Percentiles rank a stretch among this genome's conserved stretches.
Evolutionary conservation across 345 rosid species (phyloP).

Genomic region (Euphorbia lathyris): DNA sequence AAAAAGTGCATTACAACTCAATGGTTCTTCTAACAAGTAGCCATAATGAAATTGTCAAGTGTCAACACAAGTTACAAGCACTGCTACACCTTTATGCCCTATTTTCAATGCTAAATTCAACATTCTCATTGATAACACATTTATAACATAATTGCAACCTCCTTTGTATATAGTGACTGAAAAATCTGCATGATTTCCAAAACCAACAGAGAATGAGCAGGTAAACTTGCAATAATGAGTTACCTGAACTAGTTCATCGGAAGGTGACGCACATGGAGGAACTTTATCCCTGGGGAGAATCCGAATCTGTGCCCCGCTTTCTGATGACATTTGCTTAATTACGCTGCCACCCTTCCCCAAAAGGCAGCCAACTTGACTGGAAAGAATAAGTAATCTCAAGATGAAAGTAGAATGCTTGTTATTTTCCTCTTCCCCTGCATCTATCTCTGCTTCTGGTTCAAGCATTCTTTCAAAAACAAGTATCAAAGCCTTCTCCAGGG

Average conservation of each 20-base stretch:
- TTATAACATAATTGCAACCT: not conserved
- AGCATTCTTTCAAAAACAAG: conserved; percentile 55
- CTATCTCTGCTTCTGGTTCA: conserved; percentile 34
- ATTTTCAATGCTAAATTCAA: not conserved
- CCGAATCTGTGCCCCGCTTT: conserved; percentile 66
- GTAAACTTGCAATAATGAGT: not conserved
- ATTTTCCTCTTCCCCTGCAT: conserved; percentile 35
- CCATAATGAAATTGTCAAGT: not conserved
- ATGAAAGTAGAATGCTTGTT: conserved; percentile 30
- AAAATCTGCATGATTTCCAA: not conserved
- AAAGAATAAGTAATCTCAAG: conserved; percentile 55
- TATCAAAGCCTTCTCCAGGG: conserved; percentile 52
- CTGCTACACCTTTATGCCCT: not conserved
- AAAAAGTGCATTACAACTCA: not conserved
- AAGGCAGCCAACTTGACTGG: conserved; percentile 62
- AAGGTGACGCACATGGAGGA: conserved; percentile 47
- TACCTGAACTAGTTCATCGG: conserved; percentile 70
- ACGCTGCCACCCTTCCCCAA: conserved; percentile 66
- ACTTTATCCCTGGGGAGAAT: conserved; percentile 65
- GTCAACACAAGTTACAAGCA: not conserved
- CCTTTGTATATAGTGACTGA: not conserved
- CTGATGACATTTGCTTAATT: conserved; percentile 54
- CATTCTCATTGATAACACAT: not conserved
- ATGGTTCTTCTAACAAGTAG: not conserved
- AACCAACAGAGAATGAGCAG: not conserved